phyloP scores from a whole-genome alignment of 129 eudicot genomes.

The Glebionis coronaria region DNA sequence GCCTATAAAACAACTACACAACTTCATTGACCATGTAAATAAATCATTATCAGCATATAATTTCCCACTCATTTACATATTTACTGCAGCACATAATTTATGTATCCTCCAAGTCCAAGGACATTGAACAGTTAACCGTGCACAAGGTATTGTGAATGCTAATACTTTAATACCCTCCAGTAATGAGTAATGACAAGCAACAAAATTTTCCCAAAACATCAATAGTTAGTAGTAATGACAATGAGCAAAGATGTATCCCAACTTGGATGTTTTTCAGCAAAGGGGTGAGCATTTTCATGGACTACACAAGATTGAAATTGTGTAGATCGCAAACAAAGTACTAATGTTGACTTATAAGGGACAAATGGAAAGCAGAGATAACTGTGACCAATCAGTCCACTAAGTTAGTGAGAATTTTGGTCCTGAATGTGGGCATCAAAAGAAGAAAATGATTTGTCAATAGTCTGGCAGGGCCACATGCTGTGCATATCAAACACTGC shows the following conservation, averaged over 20 bases:
- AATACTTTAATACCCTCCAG: not conserved
- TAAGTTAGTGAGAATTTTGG: slow-evolving; percentile 1
- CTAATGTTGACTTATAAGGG: not conserved
- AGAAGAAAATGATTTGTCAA: too few relatives aligned
- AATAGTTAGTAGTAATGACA: not conserved
- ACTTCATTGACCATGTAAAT: not conserved
- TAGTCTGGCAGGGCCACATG: not conserved
- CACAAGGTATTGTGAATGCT: not conserved
- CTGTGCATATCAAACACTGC: not conserved
- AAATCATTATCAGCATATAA: not conserved
- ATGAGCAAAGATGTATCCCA: not conserved
- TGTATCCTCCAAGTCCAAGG: not conserved
- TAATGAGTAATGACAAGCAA: not conserved
- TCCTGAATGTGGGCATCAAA: slow-evolving; percentile 1
- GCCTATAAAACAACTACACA: not conserved
- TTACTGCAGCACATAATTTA: not conserved
- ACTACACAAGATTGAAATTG: not conserved
- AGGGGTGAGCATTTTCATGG: not conserved
- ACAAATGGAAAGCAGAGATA: not conserved
- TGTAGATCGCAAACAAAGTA: not conserved
- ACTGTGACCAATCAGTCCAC: not conserved
- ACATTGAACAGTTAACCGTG: not conserved
- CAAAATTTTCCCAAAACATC: not conserved
- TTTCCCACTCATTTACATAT: not conserved
- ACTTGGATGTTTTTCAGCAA: not conserved